Percentiles rank a stretch among this genome's conserved stretches.
Conservation (phyloP, 352 stramenopile species). For the Phytophthora palmivora region DNA sequence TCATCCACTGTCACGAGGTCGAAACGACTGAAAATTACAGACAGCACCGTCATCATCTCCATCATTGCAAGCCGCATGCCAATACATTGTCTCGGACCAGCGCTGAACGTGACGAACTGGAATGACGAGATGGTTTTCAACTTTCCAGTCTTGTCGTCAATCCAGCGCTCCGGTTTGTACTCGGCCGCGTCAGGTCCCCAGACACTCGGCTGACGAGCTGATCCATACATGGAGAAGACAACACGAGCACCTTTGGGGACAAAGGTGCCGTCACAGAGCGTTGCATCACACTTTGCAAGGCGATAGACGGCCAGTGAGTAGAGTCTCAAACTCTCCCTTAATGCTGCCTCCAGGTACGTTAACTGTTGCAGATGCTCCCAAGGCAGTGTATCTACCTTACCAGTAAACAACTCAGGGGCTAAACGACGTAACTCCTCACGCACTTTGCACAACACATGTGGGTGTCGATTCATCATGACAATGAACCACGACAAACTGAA, state of each 20-base stretch:
- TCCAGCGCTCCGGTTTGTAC: conserved; percentile 52
- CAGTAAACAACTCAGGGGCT: conserved; percentile 26
- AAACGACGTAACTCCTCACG: conserved; percentile 44
- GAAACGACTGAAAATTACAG: conserved; percentile 58
- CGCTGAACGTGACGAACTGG: conserved; percentile 45
- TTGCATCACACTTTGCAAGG: conserved; percentile 48
- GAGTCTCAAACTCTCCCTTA: conserved; percentile 59
- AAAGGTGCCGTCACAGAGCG: conserved; percentile 55
- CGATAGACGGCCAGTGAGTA: conserved; percentile 48
- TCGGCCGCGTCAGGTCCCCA: conserved; percentile 53
- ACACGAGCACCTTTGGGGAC: conserved; percentile 33
- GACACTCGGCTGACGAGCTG: conserved; percentile 31
- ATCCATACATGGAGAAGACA: conserved; percentile 34
- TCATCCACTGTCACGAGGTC: conserved; percentile 43
- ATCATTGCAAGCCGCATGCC: conserved; percentile 44
- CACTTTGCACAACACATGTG: conserved; percentile 47
- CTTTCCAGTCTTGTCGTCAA: conserved; percentile 35
- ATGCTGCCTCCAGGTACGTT: conserved; percentile 53
- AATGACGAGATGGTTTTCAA: conserved; percentile 34
- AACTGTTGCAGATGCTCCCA: conserved; percentile 47
- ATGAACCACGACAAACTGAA: conserved; percentile 71
- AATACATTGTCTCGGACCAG: conserved; percentile 44
- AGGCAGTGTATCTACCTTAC: conserved; percentile 24
- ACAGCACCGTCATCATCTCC: conserved; percentile 49
- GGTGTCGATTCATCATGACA: conserved; percentile 65